phyloP scores from a whole-genome alignment of 2,329 filamentous ascomycete genomes.

The Colletotrichum cuscutae region DNA sequence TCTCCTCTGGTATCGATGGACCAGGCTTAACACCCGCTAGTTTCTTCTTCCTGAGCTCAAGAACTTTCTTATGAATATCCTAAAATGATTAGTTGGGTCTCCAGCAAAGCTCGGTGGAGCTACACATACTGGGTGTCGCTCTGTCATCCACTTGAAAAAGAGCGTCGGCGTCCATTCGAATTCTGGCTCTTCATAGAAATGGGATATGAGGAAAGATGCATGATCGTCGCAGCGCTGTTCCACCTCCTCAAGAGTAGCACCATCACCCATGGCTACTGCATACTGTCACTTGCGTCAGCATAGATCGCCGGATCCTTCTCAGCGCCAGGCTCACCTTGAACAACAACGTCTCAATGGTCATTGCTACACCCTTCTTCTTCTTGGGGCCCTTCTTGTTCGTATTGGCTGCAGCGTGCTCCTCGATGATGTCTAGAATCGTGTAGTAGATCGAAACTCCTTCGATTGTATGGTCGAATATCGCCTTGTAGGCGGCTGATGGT shows the following conservation, averaged over 20 bases:
- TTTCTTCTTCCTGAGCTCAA: conserved; percentile 17
- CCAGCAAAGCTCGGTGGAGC: not conserved
- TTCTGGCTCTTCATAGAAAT: conserved; percentile 55
- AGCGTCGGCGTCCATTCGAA: conserved; percentile 56
- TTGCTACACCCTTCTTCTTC: conserved; percentile 38
- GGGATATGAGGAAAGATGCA: conserved; percentile 61
- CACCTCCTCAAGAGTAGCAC: conserved; percentile 61
- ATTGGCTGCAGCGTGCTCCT: conserved; percentile 43
- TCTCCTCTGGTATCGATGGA: not conserved
- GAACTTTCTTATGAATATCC: conserved; percentile 26
- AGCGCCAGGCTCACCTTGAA: conserved; percentile 44
- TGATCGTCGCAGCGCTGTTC: conserved; percentile 58
- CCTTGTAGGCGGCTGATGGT: conserved; percentile 66
- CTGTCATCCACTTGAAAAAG: conserved; percentile 61
- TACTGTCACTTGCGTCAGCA: conserved; percentile 50
- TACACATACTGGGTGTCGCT: conserved; percentile 51
- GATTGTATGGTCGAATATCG: conserved; percentile 68
- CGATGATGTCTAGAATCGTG: conserved; percentile 68
- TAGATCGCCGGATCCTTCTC: conserved; percentile 1
- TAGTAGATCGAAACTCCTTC: conserved; percentile 74
- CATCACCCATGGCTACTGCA: conserved; percentile 62
- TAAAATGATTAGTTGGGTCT: not conserved
- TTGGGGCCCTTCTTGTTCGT: conserved; percentile 45
- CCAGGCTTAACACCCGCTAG: not conserved
- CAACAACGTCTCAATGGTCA: conserved; percentile 38